Evolutionary conservation across 768 basidiomycete species (phyloP), one percentile per base, ranked within the genome.

Genomic region (Butyriboletus loyo): DNA sequence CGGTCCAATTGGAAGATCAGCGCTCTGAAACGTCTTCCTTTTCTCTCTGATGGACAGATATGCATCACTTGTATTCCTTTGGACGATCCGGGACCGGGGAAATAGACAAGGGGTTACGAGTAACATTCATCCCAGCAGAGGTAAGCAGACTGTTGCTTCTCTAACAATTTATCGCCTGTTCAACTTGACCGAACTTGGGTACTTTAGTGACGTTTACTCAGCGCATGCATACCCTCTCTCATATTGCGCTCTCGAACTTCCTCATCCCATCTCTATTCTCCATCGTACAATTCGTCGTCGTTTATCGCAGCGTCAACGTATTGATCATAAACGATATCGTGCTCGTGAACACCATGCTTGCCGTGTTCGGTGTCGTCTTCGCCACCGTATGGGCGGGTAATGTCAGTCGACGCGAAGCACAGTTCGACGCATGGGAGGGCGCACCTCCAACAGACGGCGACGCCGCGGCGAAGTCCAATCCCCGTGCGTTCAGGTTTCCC

Each of bases 231-330:
- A 61, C 46, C 34, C 60, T 71, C 21, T 70, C 62, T 24, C 64
- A 54, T 21, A 68, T 71, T 21, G 66, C 69, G 17, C 60, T 66
- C 38, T 64, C 68, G 6, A 71, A 72, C 48, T 72, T 71, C 45
- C 32, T 66, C n/a, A 49, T 72, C 30, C 71, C 70, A 0, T 55
- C 66, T 1, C 43, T 69, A 19, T 66, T 71, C 51, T 71, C 65
- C 24, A 54, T 72, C 36, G 62, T 47, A 1, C 70, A 67, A 46
- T 57, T 67, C 39, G 42, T 66, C 21, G 58, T 70, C 51, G 63
- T 71, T 15, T 71, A 68, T 40, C 58, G 57, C 40, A 51, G 36
- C 46, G 57, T 68, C 35, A 50, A 64, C 45, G 36, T 59, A 0
- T 3, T 60, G 27, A 8, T 54, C 22, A 53, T 70, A 32, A 66